phyloP scores from a whole-genome alignment of 1,284 basidiomycete species.

The Apiotrichum gamsii region DNA sequence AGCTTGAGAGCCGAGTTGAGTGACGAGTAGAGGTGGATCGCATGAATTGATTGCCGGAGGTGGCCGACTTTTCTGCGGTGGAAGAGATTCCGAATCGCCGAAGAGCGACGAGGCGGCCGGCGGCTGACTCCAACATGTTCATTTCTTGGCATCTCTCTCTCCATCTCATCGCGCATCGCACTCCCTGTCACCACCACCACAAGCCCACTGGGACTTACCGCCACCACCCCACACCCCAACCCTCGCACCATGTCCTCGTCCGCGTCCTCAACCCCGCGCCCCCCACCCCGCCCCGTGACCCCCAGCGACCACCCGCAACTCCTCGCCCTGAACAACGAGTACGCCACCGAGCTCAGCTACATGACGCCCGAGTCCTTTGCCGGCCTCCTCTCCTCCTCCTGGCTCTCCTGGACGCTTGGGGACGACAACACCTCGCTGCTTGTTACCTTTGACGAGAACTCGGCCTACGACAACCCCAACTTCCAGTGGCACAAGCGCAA shows the following conservation, averaged over 20 bases:
- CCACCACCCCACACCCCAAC: too few relatives aligned
- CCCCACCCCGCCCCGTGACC: constrained; percentile 1
- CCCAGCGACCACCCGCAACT: neutral
- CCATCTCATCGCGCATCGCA: too few relatives aligned
- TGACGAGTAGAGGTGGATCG: too few relatives aligned
- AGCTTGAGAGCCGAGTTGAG: too few relatives aligned
- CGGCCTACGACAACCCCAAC: constrained; percentile 11
- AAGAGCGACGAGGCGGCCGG: too few relatives aligned
- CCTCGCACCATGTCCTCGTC: neutral
- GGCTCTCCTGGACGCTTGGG: constrained; percentile 8
- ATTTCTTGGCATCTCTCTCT: too few relatives aligned
- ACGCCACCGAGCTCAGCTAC: constrained; percentile 3
- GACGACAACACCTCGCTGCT: constrained; percentile 2
- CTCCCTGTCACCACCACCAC: too few relatives aligned
- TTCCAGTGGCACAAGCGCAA: constrained; percentile 7
- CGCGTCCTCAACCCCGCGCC: neutral
- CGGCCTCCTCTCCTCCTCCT: constrained; percentile 2
- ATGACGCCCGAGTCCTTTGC: constrained; percentile 5
- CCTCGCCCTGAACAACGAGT: constrained; percentile 9
- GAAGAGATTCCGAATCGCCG: too few relatives aligned
- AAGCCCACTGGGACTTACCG: too few relatives aligned
- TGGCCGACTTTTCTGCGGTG: too few relatives aligned
- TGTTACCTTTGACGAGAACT: constrained; percentile 1
- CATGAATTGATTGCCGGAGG: too few relatives aligned
- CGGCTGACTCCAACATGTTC: too few relatives aligned